Base-by-base conservation (phyloP, 768 basidiomycete species). In the Xerocomellus dryophilus region DNA sequence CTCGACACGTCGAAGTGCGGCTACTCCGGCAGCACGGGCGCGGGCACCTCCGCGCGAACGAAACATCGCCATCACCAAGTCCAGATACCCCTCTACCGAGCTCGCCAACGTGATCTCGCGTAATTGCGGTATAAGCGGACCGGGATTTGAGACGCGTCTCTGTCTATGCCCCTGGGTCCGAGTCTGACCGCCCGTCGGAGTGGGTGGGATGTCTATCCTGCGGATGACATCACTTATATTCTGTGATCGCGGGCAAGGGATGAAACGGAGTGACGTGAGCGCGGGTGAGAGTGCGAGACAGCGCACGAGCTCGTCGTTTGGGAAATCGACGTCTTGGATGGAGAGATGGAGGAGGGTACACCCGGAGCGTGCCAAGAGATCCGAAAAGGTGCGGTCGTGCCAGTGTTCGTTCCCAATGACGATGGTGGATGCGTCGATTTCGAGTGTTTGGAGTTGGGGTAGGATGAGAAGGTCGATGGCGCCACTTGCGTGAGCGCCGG, bases 361-460 rank as follows among this genome's bases (percentile, higher is more conserved):
- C 23, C 11, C 17, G 0, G 65, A 66, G 17, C 65, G 58, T 7
- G 25, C 11, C 53, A 66, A 42, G 21, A 64, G 65, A 18, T 25
- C 18, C 10, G 56, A 61, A 47, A 66, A 61, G 14, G 35, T 44
- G n/a, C 20, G 51, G 11, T 42, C 7, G 7, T 61, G 57, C 61
- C 64, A 58, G 4, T 6, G 32, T 10, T 20, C 1, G 12, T 43
- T 23, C 47, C 34, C 32, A 12, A 11, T 20, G 5, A 59, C 9
- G 0, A 52, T 39, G 11, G 5, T 3, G 17, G 44, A 47, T n/a
- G 57, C 48, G 7, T 64, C 60, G 11, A 66, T 59, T 34, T 58
- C 60, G 7, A 66, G 60, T 8, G 53, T 60, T 34, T 56, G 45
- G 12, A 62, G 59, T n/a, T 47, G 56, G 2, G 65, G 65, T 5